Evolutionary conservation across 2,329 filamentous ascomycete species (phyloP).

Genomic region (Penicillium fuscoglaucum): DNA sequence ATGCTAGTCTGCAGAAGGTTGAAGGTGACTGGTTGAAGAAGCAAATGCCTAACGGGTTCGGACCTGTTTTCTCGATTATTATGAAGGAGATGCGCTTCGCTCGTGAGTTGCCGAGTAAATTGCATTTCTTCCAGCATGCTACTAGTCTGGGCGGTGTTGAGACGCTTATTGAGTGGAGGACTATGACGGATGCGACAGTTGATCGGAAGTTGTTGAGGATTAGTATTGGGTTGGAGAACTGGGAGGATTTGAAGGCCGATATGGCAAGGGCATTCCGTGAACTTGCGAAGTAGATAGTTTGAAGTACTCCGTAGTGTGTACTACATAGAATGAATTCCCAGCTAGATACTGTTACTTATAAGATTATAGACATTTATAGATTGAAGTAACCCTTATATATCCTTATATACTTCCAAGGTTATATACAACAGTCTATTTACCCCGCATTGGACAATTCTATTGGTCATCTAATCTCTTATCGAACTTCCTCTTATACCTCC

Average conservation of each 20-base stretch:
- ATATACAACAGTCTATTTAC: not conserved
- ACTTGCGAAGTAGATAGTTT: constrained; percentile 38
- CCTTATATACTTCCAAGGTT: no score
- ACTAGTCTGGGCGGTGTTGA: constrained; percentile 93
- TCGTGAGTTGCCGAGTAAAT: constrained; percentile 69
- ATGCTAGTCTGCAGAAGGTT: constrained; percentile 76
- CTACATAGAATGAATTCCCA: not conserved
- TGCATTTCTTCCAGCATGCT: constrained; percentile 87
- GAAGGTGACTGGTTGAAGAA: constrained; percentile 70
- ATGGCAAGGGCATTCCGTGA: constrained; percentile 65
- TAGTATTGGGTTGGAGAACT: constrained; percentile 82
- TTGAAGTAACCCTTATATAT: no score
- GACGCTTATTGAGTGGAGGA: constrained; percentile 93
- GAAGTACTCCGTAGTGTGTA: not conserved
- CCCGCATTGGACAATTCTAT: constrained; percentile 1
- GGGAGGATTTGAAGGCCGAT: constrained; percentile 80
- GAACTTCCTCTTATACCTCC: not conserved
- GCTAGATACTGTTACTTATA: not conserved
- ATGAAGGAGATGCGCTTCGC: constrained; percentile 64
- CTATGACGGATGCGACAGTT: constrained; percentile 76
- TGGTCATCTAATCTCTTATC: not conserved
- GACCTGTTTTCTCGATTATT: constrained; percentile 79
- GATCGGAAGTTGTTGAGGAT: constrained; percentile 73
- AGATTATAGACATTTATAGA: no score
- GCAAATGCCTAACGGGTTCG: constrained; percentile 91